Evolutionary conservation across 192 early-diverging fungal species (phyloP), one percentile per base, ranked within the genome.

Genomic region (Entrophospora sp.): DNA sequence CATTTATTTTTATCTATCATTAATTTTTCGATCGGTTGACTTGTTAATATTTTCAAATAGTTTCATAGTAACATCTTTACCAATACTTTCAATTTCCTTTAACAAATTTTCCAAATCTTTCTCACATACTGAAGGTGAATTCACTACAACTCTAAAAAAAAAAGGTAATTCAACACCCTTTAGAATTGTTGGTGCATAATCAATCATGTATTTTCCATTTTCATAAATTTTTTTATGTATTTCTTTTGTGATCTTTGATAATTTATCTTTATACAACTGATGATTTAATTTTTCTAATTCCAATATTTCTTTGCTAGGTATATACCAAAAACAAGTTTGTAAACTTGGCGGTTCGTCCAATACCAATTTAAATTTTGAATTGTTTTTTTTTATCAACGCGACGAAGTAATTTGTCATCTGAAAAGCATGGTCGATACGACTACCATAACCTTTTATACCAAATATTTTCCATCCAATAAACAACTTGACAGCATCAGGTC

Each of bases 381-480:
- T 69, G 27, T 42, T 61, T 34, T 20, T 75, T 1, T 77, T 45
- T 12, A 73, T 18, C 6, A 61, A 59, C 4, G 81, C 72, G 24
- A 91, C 72, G 24, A 91, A 76, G 2, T 71, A 55, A 18, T 64
- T 38, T 2, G 86, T 82, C 44, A 79, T 77, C 2, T 66, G 66
- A 12, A 89, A 69, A 1, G 89, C 87, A 22, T 75, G 75, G 12
- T 78, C 75, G 5, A 93, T 77, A 22, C 89, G 73, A 5, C 30
- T 30, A 4, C 69, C 68, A 40, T 83, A 87, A 38, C 89, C 87
- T 22, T 70, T 38, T 2, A 79, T 77, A 13, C 91, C 91, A 63
- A 87, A 83, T 64, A 82, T 87, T 45, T 81, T 83, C 91, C 91
- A 93, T 9, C 76, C 75, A 51, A 93, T 65, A 76, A 87, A 93